Percentiles rank a stretch among this genome's conserved stretches.
Evolutionary conservation across 2,329 filamentous ascomycete genomes (phyloP).

Genomic region (Aspergillus neotritici): DNA sequence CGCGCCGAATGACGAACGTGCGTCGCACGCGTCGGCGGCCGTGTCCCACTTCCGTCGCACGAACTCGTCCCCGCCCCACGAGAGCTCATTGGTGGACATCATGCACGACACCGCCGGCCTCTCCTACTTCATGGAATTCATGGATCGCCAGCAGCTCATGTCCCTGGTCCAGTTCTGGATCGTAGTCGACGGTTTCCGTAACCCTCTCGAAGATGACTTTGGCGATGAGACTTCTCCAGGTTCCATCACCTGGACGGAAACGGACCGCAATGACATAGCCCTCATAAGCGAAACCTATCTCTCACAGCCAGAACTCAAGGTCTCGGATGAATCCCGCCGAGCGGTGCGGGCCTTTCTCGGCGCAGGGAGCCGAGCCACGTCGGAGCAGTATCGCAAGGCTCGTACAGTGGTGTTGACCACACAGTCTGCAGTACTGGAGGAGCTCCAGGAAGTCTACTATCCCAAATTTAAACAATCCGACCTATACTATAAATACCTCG

Average conservation of each 20-base stretch:
- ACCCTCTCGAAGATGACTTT: constrained; percentile 81
- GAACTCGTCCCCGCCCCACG: constrained; percentile 60
- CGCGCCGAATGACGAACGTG: constrained; percentile 50
- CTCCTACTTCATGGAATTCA: constrained; percentile 99
- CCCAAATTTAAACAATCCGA: constrained; percentile 87
- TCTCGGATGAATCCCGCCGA: constrained; percentile 62
- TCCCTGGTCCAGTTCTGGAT: constrained; percentile 95
- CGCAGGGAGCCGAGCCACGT: constrained; percentile 68
- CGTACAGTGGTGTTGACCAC: constrained; percentile 73
- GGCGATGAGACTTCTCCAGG: constrained; percentile 62
- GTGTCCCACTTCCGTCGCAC: constrained; percentile 29
- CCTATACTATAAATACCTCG: constrained; percentile 91
- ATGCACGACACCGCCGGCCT: constrained; percentile 82
- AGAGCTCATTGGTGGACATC: constrained; percentile 74
- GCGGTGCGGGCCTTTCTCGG: constrained; percentile 72
- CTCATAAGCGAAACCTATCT: constrained; percentile 91
- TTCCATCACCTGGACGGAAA: constrained; percentile 67
- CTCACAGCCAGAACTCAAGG: constrained; percentile 71
- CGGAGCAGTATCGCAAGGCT: constrained; percentile 75
- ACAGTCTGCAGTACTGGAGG: constrained; percentile 76
- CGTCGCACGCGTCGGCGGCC: constrained; percentile 29
- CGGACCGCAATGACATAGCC: constrained; percentile 79
- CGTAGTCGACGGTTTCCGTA: constrained; percentile 92
- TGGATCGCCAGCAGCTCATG: constrained; percentile 87
- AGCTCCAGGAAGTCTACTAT: constrained; percentile 76